These are phyloP conservation scores for Terana coerulea DNA, from an alignment of 768 basidiomycete genomes.

Conservation along the genomic window DNA sequence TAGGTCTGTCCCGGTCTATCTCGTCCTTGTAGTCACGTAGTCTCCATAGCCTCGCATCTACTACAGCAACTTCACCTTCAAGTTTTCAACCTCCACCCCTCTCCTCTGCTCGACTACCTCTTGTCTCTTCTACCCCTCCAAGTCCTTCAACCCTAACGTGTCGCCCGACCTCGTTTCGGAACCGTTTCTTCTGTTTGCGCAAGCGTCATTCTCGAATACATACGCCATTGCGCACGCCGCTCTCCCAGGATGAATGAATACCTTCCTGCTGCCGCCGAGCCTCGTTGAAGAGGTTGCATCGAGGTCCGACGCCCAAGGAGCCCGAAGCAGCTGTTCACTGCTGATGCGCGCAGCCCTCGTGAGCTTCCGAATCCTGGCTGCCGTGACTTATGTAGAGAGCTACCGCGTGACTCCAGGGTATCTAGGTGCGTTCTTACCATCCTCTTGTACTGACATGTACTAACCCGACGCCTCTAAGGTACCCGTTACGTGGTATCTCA, in stretches of 20 bases:
- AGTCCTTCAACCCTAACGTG: constrained; percentile 52
- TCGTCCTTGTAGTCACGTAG: too few species aligned
- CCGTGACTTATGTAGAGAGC: too few species aligned
- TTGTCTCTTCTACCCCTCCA: constrained; percentile 81
- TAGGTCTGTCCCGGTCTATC: too few species aligned
- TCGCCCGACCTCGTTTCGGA: constrained; percentile 33
- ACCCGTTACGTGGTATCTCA: too few species aligned
- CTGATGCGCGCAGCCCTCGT: constrained; percentile 46
- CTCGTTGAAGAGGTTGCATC: constrained; percentile 40
- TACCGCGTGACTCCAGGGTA: too few species aligned
- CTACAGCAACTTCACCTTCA: too few species aligned
- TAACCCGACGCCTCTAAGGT: too few species aligned
- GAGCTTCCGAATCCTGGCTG: too few species aligned
- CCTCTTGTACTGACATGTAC: too few species aligned
- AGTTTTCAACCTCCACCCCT: too few species aligned
- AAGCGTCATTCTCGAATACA: constrained; percentile 38
- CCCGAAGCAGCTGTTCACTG: constrained; percentile 60
- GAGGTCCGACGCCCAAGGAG: constrained; percentile 37
- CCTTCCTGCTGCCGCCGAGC: constrained; percentile 51
- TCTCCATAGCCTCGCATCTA: too few species aligned
- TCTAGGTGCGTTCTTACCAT: too few species aligned
- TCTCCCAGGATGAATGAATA: constrained; percentile 54
- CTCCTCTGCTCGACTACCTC: constrained; percentile 88
- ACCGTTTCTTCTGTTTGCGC: constrained; percentile 31
- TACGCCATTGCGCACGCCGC: constrained; percentile 52